A percentile compares a stretch with the other conserved stretches of the same genome.
Conservation (phyloP, 176 grass and related monocot species). For the Ampelocalamus luodianensis region DNA sequence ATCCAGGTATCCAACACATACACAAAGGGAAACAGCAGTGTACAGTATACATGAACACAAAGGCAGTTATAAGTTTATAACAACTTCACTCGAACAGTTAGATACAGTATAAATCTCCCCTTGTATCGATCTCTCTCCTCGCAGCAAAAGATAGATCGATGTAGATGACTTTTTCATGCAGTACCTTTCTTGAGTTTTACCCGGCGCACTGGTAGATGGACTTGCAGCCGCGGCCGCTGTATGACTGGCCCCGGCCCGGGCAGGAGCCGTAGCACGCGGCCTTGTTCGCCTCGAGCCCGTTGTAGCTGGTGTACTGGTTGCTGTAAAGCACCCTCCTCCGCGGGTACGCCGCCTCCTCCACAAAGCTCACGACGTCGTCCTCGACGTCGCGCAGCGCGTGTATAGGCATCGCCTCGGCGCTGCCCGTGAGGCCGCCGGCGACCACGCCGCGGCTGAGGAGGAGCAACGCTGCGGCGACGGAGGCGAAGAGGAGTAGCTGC, state of each 20-base stretch:
- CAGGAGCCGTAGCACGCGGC: constrained; percentile 45
- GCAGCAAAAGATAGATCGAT: too few species aligned
- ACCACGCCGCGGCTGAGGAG: neutral
- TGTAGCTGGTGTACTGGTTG: neutral
- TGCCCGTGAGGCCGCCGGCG: neutral
- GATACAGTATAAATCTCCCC: too few species aligned
- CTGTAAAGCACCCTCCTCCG: constrained; percentile 24
- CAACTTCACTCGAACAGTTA: too few species aligned
- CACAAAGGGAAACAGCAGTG: too few species aligned
- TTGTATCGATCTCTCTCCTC: neutral
- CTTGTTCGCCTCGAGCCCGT: neutral
- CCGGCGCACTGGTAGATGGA: constrained; percentile 5
- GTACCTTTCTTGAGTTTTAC: neutral
- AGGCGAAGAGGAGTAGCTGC: constrained; percentile 9
- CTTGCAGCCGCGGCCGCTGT: constrained; percentile 27
- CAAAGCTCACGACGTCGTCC: neutral
- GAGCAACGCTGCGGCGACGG: neutral
- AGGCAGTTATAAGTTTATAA: too few species aligned
- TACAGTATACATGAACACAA: too few species aligned
- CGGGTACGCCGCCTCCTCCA: constrained; percentile 27
- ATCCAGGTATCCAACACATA: too few species aligned
- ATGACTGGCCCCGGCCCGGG: constrained; percentile 6
- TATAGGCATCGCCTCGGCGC: neutral
- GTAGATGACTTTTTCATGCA: neutral
- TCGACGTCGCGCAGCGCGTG: constrained; percentile 1